Conservation (phyloP, 1,284 basidiomycete species). For the Ustilago crameri region DNA sequence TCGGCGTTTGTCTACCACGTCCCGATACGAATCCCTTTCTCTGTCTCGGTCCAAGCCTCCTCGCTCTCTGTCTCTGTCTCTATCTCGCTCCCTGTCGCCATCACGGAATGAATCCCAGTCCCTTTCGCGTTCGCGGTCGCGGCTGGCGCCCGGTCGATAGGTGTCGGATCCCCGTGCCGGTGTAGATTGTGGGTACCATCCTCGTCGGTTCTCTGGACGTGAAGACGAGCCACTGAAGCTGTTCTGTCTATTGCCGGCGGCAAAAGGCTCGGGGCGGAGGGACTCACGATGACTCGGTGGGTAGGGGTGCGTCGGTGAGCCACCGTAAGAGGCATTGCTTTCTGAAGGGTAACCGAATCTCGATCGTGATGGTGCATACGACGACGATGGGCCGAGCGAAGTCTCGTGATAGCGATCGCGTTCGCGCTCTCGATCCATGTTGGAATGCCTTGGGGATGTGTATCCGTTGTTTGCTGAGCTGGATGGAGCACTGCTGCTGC, state of each 20-base stretch:
- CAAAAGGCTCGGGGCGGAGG: constrained; percentile 19
- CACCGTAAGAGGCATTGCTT: constrained; percentile 13
- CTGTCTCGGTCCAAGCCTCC: constrained; percentile 30
- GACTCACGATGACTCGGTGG: constrained; percentile 29
- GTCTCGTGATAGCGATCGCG: constrained; percentile 35
- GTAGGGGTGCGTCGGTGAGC: constrained; percentile 34
- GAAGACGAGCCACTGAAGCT: constrained; percentile 18
- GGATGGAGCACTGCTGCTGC: constrained; percentile 12
- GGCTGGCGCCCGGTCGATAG: constrained; percentile 37
- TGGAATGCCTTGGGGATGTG: constrained; percentile 24
- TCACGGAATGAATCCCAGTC: constrained; percentile 18
- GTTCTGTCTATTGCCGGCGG: constrained; percentile 14
- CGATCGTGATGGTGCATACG: constrained; percentile 27
- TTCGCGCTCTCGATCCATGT: constrained; percentile 35
- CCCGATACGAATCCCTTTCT: constrained; percentile 28
- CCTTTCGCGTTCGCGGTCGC: constrained; percentile 39
- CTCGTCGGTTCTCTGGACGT: constrained; percentile 26
- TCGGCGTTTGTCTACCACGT: constrained; percentile 27
- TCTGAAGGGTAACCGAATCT: constrained; percentile 31
- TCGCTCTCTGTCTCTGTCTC: constrained; percentile 47
- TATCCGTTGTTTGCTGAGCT: constrained; percentile 20
- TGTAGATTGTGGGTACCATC: constrained; percentile 27
- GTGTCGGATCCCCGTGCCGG: constrained; percentile 34
- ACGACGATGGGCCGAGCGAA: constrained; percentile 34
- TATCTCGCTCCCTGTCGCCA: constrained; percentile 29